Conservation (phyloP, 2,329 filamentous ascomycete species). For the Tolypocladium cylindrosporum region DNA sequence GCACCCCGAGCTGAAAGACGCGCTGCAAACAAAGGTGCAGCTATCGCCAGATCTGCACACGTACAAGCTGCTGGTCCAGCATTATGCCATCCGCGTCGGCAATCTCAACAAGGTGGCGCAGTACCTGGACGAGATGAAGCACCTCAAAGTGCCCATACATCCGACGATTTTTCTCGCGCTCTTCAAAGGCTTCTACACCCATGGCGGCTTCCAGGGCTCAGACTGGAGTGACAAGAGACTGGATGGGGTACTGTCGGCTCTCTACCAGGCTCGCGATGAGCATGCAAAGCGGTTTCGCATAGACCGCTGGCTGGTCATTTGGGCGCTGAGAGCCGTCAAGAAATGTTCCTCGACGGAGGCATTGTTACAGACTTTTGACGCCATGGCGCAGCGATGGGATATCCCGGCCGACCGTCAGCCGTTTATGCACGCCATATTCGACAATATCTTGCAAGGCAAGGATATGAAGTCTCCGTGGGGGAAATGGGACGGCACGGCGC, state of each 20-base stretch:
- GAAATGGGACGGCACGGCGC: constrained; percentile 12
- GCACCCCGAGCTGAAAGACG: constrained; percentile 41
- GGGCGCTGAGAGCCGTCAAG: constrained; percentile 53
- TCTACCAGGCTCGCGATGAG: constrained; percentile 45
- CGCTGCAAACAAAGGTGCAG: constrained; percentile 51
- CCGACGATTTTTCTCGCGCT: constrained; percentile 70
- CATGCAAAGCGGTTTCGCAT: constrained; percentile 37
- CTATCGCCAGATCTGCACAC: constrained; percentile 69
- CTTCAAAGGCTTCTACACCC: constrained; percentile 69
- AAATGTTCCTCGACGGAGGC: constrained; percentile 42
- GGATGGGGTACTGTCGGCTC: constrained; percentile 54
- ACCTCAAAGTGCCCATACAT: constrained; percentile 56
- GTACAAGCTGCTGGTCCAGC: constrained; percentile 67
- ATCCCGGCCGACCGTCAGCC: constrained; percentile 27
- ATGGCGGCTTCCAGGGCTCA: constrained; percentile 55
- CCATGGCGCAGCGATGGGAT: constrained; percentile 37
- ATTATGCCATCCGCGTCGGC: constrained; percentile 60
- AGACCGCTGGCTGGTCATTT: constrained; percentile 50
- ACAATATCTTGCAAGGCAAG: constrained; percentile 27
- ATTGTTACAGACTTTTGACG: constrained; percentile 44
- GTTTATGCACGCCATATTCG: constrained; percentile 37
- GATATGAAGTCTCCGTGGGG: constrained; percentile 18
- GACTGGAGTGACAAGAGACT: constrained; percentile 67
- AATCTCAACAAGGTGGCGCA: constrained; percentile 61
- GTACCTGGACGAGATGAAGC: constrained; percentile 72